Evolutionary conservation across 2,329 filamentous ascomycete species (phyloP).

Genomic region (Curvularia sp.): DNA sequence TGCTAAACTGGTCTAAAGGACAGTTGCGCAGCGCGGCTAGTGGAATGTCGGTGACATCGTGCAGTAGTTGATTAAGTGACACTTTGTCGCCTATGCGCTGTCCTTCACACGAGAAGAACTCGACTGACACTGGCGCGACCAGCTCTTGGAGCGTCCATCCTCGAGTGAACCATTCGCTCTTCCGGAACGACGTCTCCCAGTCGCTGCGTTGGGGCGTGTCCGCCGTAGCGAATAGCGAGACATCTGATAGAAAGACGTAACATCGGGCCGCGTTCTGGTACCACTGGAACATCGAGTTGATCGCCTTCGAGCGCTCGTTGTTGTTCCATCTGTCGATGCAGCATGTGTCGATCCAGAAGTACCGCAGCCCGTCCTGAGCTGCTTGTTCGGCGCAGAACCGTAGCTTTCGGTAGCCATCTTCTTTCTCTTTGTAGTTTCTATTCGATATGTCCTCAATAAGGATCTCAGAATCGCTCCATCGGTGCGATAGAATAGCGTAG

Average conservation of each 20-base stretch:
- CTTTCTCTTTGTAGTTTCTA: neutral
- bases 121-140: too few species aligned
- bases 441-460: constrained; percentile 30
- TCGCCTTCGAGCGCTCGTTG: neutral
- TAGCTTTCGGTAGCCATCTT: neutral
- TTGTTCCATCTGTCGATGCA: neutral
- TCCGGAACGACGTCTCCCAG: neutral
- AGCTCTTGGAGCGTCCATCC: too few species aligned
- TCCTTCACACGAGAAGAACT: too few species aligned
- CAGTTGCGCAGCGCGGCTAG: neutral
- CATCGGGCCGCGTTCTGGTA: constrained; percentile 26
- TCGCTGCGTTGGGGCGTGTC: neutral
- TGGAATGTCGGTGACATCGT: too few species aligned
- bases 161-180: constrained; percentile 1
- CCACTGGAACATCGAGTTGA: constrained; percentile 18
- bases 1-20: neutral
- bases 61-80: too few species aligned
- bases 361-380: neutral
- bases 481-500: constrained; percentile 47
- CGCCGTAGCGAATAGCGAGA: neutral
- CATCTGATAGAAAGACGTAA: too few species aligned
- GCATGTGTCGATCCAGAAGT: constrained; percentile 1
- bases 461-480: constrained; percentile 39
- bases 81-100: too few species aligned
- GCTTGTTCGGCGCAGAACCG: neutral